Conservation (phyloP, 345 rosid species). For the Moringa oleifera region DNA sequence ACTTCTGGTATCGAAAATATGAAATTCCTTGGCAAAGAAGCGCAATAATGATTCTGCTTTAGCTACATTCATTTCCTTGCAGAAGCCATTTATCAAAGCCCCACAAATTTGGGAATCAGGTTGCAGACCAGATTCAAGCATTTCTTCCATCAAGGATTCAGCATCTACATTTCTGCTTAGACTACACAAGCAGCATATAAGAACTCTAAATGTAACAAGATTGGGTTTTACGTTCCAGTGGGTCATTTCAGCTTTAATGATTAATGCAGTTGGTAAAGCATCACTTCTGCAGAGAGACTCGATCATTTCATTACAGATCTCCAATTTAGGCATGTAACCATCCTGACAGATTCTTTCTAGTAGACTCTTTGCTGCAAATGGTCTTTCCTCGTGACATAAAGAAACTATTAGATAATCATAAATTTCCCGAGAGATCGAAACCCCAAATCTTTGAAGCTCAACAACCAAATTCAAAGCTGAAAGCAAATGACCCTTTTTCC, state of each 20-base stretch:
- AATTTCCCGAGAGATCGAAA: slow-evolving; percentile 40
- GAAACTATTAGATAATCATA: slow-evolving; percentile 45
- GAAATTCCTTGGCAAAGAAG: slow-evolving; percentile 53
- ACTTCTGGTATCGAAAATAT: slow-evolving; percentile 50
- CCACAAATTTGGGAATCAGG: slow-evolving; percentile 54
- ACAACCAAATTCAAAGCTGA: slow-evolving; percentile 74
- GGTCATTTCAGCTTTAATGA: slow-evolving; percentile 49
- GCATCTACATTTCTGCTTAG: slow-evolving; percentile 42
- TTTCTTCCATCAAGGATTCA: slow-evolving; percentile 52
- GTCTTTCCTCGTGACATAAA: slow-evolving; percentile 58
- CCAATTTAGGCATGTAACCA: slow-evolving; percentile 38
- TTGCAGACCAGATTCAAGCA: slow-evolving; percentile 41
- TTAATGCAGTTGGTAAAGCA: slow-evolving; percentile 43
- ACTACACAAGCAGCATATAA: slow-evolving; percentile 54
- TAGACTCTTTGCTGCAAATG: slow-evolving; percentile 82
- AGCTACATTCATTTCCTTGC: slow-evolving; percentile 37
- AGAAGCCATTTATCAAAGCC: slow-evolving; percentile 49
- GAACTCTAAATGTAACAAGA: slow-evolving; percentile 38
- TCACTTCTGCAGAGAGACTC: slow-evolving; percentile 45
- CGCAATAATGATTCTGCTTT: slow-evolving; percentile 56
- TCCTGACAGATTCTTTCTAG: slow-evolving; percentile 36
- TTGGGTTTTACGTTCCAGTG: slow-evolving; percentile 24
- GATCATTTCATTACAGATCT: slow-evolving; percentile 42
- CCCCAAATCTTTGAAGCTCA: slow-evolving; percentile 54
- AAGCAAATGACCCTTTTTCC: slow-evolving; percentile 44